These are phyloP conservation scores for Linderniella brevidens DNA, from an alignment of 257 asterid genomes.

Conservation along the genomic window DNA sequence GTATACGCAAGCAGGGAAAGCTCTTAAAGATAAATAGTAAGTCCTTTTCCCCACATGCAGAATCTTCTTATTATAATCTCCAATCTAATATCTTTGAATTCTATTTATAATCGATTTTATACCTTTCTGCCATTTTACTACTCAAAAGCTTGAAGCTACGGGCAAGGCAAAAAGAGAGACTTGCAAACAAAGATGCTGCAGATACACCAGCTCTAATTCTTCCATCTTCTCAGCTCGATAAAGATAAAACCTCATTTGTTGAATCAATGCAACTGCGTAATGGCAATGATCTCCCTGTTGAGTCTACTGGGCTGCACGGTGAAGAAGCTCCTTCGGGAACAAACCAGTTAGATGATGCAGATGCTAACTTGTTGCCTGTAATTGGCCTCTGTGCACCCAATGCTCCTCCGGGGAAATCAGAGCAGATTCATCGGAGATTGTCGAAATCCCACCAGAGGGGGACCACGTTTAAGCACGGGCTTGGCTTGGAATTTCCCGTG, in stretches of 20 bases:
- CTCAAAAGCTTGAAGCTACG: constrained; percentile 70
- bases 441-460: constrained; percentile 27
- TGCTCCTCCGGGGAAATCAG: constrained; percentile 34
- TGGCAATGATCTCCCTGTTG: constrained; percentile 17
- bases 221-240: constrained; percentile 12
- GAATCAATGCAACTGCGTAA: too few species aligned
- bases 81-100: too few species aligned
- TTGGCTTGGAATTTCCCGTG: constrained; percentile 23
- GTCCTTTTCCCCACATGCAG: too few species aligned
- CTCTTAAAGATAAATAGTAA: constrained; percentile 77
- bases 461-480: constrained; percentile 25
- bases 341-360: constrained; percentile 14
- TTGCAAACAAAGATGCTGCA: constrained; percentile 29
- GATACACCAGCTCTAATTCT: constrained; percentile 23
- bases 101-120: too few species aligned
- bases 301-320: constrained; percentile 16
- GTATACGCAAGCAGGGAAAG: constrained; percentile 74
- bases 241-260: too few species aligned
- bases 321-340: constrained; percentile 7
- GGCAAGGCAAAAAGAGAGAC: constrained; percentile 64
- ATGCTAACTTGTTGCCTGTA: constrained; percentile 27
- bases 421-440: constrained; percentile 18
- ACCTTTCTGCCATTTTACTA: constrained; percentile 6
- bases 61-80: too few species aligned
- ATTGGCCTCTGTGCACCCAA: constrained; percentile 46